Percentiles rank a stretch among this genome's conserved stretches.
Conservation (phyloP, 306 rosid genomes). For the Corylus americana region DNA sequence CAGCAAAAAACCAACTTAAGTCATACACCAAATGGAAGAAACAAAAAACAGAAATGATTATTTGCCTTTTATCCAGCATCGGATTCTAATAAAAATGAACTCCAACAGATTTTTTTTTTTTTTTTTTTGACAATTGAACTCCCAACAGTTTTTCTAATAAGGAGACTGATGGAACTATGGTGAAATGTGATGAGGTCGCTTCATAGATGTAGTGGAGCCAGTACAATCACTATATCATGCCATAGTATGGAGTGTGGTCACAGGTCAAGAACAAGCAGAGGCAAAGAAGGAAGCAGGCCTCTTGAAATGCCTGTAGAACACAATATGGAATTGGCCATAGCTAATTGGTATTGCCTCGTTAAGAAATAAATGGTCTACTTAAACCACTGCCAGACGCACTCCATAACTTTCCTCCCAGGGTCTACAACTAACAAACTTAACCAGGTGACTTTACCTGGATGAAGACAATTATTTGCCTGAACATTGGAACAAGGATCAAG, state of each 20-base stretch:
- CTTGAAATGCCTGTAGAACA: background rate
- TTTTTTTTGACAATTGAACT: no score
- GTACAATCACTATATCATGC: background rate
- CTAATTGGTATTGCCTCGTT: background rate
- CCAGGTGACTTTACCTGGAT: slow-evolving; percentile 1
- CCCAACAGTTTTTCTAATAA: background rate
- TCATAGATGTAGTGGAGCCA: background rate
- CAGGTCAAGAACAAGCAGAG: background rate
- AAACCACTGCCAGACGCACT: background rate
- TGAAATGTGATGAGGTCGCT: background rate
- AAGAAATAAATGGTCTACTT: background rate
- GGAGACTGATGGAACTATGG: background rate
- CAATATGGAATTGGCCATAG: background rate
- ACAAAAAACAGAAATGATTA: slow-evolving; percentile 19
- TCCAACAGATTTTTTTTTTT: background rate
- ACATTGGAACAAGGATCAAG: background rate
- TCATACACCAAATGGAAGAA: slow-evolving; percentile 5
- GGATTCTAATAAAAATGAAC: background rate
- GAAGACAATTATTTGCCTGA: background rate
- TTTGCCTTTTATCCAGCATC: slow-evolving; percentile 7
- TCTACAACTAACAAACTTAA: background rate
- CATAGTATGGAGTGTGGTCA: background rate
- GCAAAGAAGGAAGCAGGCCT: background rate
- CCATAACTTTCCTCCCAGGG: background rate
- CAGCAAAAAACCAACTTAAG: slow-evolving; percentile 7